Percentiles rank a stretch among this genome's conserved stretches.
phyloP scores from a whole-genome alignment of 805 yeast genomes.

The Teunomyces pallodes region DNA sequence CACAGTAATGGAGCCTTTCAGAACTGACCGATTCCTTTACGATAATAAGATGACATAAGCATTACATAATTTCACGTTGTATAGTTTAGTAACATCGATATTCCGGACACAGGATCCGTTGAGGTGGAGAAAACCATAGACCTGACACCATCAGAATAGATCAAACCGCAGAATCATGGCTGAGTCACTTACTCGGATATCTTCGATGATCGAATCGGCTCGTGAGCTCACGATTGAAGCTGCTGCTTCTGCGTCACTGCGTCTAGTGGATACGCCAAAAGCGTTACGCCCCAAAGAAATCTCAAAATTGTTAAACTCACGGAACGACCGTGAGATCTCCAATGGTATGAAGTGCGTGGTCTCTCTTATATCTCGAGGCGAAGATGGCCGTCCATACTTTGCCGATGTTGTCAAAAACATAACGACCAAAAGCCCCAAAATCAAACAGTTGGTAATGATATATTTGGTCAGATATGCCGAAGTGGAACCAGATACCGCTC shows the following conservation, averaged over 20 bases:
- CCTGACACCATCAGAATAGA: not conserved
- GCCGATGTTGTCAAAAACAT: constrained; percentile 90
- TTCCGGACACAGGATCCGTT: not conserved
- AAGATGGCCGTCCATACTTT: constrained; percentile 48
- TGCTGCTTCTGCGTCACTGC: constrained; percentile 72
- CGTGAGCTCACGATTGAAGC: constrained; percentile 78
- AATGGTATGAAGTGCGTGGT: constrained; percentile 43
- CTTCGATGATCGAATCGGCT: constrained; percentile 78
- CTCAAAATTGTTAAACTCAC: constrained; percentile 60
- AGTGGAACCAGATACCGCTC: constrained; percentile 82
- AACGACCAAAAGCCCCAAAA: constrained; percentile 57
- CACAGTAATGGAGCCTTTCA: no score
- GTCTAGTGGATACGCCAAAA: constrained; percentile 60
- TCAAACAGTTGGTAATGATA: constrained; percentile 73
- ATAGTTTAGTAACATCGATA: not conserved
- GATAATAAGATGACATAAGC: no score
- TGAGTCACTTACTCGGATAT: constrained; percentile 55
- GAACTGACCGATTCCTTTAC: no score
- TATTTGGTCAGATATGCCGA: constrained; percentile 78
- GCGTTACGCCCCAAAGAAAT: constrained; percentile 66
- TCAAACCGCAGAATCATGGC: constrained; percentile 23
- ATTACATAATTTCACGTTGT: not conserved
- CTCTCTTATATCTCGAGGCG: constrained; percentile 39
- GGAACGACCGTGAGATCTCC: constrained; percentile 53
- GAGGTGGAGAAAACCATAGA: not conserved